Percentiles rank a stretch among this genome's conserved stretches.
phyloP scores from a whole-genome alignment of 2,329 filamentous ascomycete genomes.

The Ceratocystis albifundus region DNA sequence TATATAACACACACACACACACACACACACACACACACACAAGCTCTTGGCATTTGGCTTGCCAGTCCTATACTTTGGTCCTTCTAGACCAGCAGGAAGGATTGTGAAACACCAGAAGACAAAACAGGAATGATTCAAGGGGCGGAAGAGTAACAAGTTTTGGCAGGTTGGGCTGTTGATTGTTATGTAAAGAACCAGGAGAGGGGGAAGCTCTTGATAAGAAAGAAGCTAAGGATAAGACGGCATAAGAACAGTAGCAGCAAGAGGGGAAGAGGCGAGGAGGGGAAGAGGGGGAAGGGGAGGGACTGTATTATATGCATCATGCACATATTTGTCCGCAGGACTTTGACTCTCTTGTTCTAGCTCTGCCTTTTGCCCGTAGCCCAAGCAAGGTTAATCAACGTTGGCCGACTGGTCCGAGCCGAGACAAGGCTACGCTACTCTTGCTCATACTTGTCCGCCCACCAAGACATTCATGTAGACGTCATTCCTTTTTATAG shows the following conservation, averaged over 20 bases:
- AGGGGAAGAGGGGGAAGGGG: neutral
- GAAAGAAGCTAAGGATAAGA: no score
- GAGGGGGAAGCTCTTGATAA: neutral
- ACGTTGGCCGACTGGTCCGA: no score
- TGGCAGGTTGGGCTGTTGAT: neutral
- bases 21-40: no score
- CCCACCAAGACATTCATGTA: no score
- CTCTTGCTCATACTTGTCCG: no score
- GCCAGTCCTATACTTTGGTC: neutral
- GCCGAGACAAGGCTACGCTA: no score
- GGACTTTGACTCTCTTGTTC: no score
- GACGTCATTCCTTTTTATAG: no score
- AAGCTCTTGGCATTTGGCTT: neutral
- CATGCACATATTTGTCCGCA: neutral
- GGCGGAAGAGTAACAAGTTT: neutral
- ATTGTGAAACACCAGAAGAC: constrained; percentile 10
- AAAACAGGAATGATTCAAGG: neutral
- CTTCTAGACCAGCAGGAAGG: neutral
- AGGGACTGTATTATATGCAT: neutral
- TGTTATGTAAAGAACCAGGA: neutral
- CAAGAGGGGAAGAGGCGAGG: neutral
- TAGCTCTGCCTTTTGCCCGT: no score
- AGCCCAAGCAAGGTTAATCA: no score
- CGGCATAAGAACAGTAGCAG: neutral
- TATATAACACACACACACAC: no score